Conservation (phyloP, 2,329 filamentous ascomycete genomes). For the Diplodia seriata region DNA sequence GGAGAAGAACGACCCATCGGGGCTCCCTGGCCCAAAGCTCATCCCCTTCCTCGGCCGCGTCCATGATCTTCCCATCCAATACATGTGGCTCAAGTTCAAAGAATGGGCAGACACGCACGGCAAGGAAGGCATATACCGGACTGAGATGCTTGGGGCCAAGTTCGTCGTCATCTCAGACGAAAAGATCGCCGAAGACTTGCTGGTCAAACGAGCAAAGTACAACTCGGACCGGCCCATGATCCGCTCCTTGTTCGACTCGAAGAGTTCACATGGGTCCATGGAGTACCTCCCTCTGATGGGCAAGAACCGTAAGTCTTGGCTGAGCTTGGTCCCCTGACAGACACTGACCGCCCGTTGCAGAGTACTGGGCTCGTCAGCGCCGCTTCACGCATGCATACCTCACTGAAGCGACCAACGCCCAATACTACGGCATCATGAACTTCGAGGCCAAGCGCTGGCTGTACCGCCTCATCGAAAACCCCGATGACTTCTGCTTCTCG, state of each 20-base stretch:
- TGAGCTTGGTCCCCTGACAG: not conserved
- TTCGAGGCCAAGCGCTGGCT: conserved; percentile 63
- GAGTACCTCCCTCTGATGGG: conserved; percentile 65
- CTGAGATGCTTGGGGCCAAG: conserved; percentile 49
- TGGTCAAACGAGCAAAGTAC: conserved; percentile 60
- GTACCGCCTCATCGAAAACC: conserved; percentile 56
- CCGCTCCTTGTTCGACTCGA: conserved; percentile 61
- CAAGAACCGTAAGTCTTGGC: conserved; percentile 55
- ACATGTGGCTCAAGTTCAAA: conserved; percentile 62
- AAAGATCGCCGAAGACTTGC: conserved; percentile 59
- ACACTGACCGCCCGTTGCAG: conserved; percentile 38
- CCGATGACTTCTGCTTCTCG: conserved; percentile 58
- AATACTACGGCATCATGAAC: conserved; percentile 59
- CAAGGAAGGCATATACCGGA: conserved; percentile 41
- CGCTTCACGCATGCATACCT: conserved; percentile 61
- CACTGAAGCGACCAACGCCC: conserved; percentile 53
- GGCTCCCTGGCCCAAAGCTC: conserved; percentile 51
- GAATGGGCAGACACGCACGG: conserved; percentile 47
- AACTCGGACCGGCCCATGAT: conserved; percentile 61
- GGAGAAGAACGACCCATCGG: conserved; percentile 31
- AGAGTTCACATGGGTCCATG: conserved; percentile 62
- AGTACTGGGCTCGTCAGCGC: conserved; percentile 63
- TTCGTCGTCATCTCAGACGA: conserved; percentile 61
- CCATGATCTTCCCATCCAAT: conserved; percentile 57
- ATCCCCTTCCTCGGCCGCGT: conserved; percentile 49